These are phyloP conservation scores for Macrolepiota fuliginosa DNA, from an alignment of 768 basidiomycete genomes.

Conservation along the genomic window DNA sequence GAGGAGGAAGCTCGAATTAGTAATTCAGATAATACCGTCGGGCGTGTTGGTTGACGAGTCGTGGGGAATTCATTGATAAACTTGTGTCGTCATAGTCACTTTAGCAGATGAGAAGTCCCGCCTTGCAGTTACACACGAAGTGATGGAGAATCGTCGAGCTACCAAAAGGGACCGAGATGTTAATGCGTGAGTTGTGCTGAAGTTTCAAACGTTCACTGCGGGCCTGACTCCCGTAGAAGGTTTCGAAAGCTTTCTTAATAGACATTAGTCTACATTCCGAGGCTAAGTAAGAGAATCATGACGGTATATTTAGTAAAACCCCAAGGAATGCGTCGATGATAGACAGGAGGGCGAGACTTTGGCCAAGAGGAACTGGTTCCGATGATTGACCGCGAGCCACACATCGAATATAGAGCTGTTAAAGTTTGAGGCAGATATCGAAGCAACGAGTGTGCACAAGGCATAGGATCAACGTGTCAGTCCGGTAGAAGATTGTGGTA, in stretches of 20 bases:
- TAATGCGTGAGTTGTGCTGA: neutral
- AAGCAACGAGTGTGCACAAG: neutral
- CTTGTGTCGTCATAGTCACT: neutral
- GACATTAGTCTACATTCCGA: neutral
- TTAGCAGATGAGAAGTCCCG: neutral
- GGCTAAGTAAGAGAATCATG: neutral
- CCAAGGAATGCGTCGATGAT: neutral
- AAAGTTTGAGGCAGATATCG: neutral
- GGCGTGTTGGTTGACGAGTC: neutral
- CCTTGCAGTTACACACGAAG: neutral
- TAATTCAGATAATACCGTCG: neutral
- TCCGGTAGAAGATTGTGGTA: neutral
- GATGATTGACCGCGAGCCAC: neutral
- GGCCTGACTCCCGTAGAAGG: neutral
- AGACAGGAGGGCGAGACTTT: neutral
- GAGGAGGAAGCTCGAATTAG: neutral
- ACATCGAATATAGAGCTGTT: neutral
- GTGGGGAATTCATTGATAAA: neutral
- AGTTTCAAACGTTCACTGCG: neutral
- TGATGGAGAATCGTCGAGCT: neutral
- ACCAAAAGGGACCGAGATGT: neutral
- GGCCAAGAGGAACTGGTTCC: neutral
- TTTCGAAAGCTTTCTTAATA: neutral
- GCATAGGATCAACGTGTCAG: neutral
- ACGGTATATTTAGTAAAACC: neutral